These are phyloP conservation scores for Penicillium sp. DNA, from an alignment of 2,329 filamentous ascomycete genomes.

Conservation along the genomic window DNA sequence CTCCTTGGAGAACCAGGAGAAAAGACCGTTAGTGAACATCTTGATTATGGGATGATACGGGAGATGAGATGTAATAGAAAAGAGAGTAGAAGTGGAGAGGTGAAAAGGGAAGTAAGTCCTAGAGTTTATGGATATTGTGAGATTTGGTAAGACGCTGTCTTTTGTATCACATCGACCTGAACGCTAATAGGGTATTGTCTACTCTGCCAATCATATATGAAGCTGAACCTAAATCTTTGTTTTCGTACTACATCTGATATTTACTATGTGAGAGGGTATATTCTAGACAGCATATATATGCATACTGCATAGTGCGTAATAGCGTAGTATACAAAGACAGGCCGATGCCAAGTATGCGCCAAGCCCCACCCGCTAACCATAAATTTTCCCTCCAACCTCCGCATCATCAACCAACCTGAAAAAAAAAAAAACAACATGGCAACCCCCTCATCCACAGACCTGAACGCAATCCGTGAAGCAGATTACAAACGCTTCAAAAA, in stretches of 20 bases:
- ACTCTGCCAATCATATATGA: background rate
- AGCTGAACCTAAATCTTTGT: background rate
- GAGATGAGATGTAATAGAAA: background rate
- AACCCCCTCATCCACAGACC: background rate
- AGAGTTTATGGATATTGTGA: background rate
- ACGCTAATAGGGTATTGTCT: background rate
- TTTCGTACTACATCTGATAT: background rate
- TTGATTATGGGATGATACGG: conserved; percentile 4
- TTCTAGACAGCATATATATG: background rate
- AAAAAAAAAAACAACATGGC: conserved; percentile 12
- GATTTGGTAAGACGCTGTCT: background rate
- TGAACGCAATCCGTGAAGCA: conserved; percentile 26
- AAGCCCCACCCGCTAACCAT: conserved; percentile 10
- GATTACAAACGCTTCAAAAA: conserved; percentile 43
- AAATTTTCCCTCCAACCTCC: conserved; percentile 17
- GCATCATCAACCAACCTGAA: background rate
- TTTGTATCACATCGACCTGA: background rate
- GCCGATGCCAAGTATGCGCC: background rate
- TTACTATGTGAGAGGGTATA: background rate
- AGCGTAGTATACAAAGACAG: background rate
- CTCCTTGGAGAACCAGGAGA: conserved; percentile 29
- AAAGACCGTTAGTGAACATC: conserved; percentile 21
- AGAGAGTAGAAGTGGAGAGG: background rate
- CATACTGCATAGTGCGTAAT: background rate
- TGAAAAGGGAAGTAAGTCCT: background rate